Percentiles rank a stretch among this genome's conserved stretches.
Conservation (phyloP, 1,284 basidiomycete genomes). For the Cystobasidium sp. region DNA sequence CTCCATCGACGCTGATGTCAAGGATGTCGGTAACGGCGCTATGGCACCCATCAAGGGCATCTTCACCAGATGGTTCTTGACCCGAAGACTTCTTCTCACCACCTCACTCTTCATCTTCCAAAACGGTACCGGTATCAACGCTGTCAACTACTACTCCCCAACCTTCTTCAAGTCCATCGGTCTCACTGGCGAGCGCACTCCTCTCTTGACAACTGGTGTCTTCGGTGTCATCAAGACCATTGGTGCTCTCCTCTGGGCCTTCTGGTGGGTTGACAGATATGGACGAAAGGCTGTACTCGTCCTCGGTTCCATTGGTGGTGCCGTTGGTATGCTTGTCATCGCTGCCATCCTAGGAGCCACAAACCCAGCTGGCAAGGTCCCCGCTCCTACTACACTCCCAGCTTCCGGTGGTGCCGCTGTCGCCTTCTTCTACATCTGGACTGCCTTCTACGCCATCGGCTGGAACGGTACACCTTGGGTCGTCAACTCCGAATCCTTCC, state of each 20-base stretch:
- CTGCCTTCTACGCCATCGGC: conserved; percentile 52
- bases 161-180: conserved; percentile 67
- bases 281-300: conserved; percentile 61
- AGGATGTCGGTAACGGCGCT: conserved; percentile 64
- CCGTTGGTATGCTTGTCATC: conserved; percentile 49
- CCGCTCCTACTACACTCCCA: conserved; percentile 46
- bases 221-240: conserved; percentile 78
- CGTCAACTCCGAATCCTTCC: conserved; percentile 55
- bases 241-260: conserved; percentile 68
- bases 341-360: conserved; percentile 24
- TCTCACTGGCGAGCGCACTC: conserved; percentile 63
- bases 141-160: conserved; percentile 48
- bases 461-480: conserved; percentile 56
- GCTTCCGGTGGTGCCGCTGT: conserved; percentile 50
- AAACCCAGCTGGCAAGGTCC: conserved; percentile 17
- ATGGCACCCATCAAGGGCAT: conserved; percentile 65
- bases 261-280: conserved; percentile 65
- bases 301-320: conserved; percentile 48
- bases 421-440: conserved; percentile 56
- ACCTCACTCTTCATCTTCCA: conserved; percentile 76
- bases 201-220: conserved; percentile 76
- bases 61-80: conserved; percentile 59
- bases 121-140: conserved; percentile 63
- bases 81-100: conserved; percentile 67
- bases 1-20: conserved; percentile 68